These are phyloP conservation scores for Theobroma cacao DNA, from an alignment of 345 rosid genomes.

Conservation along the genomic window DNA sequence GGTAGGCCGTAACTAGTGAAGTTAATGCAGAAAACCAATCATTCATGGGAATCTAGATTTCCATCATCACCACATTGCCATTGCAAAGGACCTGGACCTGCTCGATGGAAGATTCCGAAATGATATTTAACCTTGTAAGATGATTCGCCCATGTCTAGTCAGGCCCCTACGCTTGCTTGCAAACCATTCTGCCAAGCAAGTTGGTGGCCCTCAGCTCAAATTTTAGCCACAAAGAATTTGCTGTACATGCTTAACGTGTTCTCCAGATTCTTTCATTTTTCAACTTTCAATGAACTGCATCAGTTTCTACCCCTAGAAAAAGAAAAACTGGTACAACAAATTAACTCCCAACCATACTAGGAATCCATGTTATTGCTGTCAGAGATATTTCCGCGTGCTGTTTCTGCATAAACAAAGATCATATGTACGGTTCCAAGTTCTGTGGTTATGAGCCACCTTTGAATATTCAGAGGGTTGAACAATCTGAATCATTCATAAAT, in stretches of 20 bases:
- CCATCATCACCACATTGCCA: neutral
- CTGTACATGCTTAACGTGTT: neutral
- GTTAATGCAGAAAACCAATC: neutral
- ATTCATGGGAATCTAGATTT: neutral
- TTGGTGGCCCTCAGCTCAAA: neutral
- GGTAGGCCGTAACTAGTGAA: neutral
- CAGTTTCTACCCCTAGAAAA: neutral
- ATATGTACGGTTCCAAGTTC: neutral
- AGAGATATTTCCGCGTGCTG: too few relatives aligned
- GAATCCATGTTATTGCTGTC: neutral
- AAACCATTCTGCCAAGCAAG: neutral
- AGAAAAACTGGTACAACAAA: neutral
- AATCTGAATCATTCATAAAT: too few relatives aligned
- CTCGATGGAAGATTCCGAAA: neutral
- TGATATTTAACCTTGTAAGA: neutral
- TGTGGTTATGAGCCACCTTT: neutral
- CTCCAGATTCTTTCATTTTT: neutral
- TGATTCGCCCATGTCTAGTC: neutral
- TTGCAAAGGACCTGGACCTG: neutral
- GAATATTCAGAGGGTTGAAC: neutral
- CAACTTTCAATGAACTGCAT: neutral
- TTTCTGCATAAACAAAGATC: too few relatives aligned
- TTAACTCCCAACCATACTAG: neutral
- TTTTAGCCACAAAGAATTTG: neutral
- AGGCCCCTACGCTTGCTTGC: neutral